These are phyloP conservation scores for Phytophthora niederhauseri DNA, from an alignment of 352 stramenopile genomes.

Conservation along the genomic window DNA sequence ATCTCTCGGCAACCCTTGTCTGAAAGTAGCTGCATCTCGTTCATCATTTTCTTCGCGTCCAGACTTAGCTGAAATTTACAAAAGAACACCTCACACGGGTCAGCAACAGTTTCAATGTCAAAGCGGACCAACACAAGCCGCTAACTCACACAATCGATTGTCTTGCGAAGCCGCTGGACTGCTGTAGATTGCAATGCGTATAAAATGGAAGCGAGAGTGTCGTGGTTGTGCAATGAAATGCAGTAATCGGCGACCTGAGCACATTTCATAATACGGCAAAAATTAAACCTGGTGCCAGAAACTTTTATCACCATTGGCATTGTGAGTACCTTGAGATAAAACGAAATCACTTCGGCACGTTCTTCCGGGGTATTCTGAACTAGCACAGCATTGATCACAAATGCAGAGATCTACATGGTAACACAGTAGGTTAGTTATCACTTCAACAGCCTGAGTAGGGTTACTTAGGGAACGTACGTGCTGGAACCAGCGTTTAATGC, in stretches of 20 bases:
- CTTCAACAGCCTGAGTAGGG: background rate
- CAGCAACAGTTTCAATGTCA: background rate
- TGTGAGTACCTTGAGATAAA: slow-evolving; percentile 70
- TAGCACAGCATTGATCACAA: slow-evolving; percentile 84
- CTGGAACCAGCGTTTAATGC: slow-evolving; percentile 84
- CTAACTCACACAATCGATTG: slow-evolving; percentile 72
- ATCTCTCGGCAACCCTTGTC: slow-evolving; percentile 88
- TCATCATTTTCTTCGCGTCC: slow-evolving; percentile 73
- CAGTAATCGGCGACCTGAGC: slow-evolving; percentile 71
- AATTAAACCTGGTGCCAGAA: background rate
- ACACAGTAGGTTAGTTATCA: slow-evolving; percentile 5
- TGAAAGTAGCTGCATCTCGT: slow-evolving; percentile 79
- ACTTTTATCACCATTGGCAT: background rate
- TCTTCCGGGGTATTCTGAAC: slow-evolving; percentile 70
- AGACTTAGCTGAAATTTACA: slow-evolving; percentile 50
- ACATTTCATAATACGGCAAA: slow-evolving; percentile 1
- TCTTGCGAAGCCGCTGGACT: slow-evolving; percentile 78
- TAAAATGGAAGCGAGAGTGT: slow-evolving; percentile 83
- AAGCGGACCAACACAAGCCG: slow-evolving; percentile 2
- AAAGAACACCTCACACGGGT: slow-evolving; percentile 3
- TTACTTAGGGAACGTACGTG: slow-evolving; percentile 54
- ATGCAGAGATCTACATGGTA: slow-evolving; percentile 64
- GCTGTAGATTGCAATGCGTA: slow-evolving; percentile 89
- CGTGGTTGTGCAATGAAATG: slow-evolving; percentile 79
- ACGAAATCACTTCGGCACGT: slow-evolving; percentile 73